Evolutionary conservation across 106 monocot genomes (phyloP).

Genomic region (Chionographis japonica): DNA sequence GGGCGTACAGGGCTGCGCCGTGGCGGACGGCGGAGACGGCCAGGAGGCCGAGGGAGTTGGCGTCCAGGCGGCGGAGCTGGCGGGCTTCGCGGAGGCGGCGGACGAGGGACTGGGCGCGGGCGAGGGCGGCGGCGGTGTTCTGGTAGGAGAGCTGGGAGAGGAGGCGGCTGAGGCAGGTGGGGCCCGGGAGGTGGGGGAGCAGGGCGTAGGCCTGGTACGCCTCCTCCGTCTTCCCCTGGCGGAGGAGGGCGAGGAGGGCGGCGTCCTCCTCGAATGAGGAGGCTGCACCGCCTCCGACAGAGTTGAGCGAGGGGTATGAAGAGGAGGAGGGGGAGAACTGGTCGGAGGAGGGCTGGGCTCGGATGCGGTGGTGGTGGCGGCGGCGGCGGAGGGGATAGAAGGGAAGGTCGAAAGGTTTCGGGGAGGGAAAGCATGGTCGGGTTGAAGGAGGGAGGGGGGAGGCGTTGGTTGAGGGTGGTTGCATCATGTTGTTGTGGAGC

Average conservation of each 20-base stretch:
- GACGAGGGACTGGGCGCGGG: constrained; percentile 67
- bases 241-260: constrained; percentile 62
- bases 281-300: background rate
- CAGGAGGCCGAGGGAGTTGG: constrained; percentile 82
- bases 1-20: constrained; percentile 24
- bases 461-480: too few relatives aligned
- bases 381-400: too few relatives aligned
- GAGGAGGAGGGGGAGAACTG: too few relatives aligned
- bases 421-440: too few relatives aligned
- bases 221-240: constrained; percentile 57
- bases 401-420: too few relatives aligned
- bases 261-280: constrained; percentile 12
- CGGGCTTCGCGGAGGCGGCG: constrained; percentile 48
- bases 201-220: constrained; percentile 45
- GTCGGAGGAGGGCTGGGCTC: too few relatives aligned
- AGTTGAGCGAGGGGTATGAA: too few relatives aligned
- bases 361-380: too few relatives aligned
- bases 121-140: constrained; percentile 41
- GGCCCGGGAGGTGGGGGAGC: constrained; percentile 42
- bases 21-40: constrained; percentile 39
- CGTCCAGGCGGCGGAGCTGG: constrained; percentile 71
- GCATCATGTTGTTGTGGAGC: too few relatives aligned
- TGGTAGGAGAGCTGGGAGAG: constrained; percentile 80
- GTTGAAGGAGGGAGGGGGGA: too few relatives aligned
- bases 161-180: constrained; percentile 74